Base-by-base conservation (phyloP, 495 filamentous ascomycete species). In the Lichina pygmaea region DNA sequence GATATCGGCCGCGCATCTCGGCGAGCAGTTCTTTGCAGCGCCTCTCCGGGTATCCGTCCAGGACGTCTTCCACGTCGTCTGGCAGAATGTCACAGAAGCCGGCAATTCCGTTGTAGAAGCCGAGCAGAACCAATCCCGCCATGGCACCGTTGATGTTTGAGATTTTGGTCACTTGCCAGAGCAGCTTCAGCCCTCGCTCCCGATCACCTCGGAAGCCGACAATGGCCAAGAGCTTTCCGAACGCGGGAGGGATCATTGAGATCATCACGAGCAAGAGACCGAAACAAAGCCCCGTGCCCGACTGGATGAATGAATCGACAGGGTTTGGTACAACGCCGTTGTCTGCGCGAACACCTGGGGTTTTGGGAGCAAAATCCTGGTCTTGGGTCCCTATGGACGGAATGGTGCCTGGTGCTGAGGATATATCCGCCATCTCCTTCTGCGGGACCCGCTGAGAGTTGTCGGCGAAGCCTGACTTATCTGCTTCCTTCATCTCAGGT, bases 141-240 rank as follows among this genome's bases (percentile, higher is more conserved):
- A 94, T 77, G 31, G 82, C 86, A 31, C 89, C 89, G 53, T 93
- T 85, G 56, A 95, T 69, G 53, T 92, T 93, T 50, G 73, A 65
- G 54, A 81, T 84, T 52, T 78, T 84, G 50, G 79, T 79, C 11
- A 83, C 78, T 58, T 86, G 81, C 89, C 91, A 97, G 8, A 97
- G 73, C 73, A 93, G 78, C 15, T 67, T 60, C 10, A 93, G 57
- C 3, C 85, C 91, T 17, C 76, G 67, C 46, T 86, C 78, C 42
- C 84, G 77, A 57, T 97, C 86, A 11, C 89, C 89, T 51, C 71
- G 75, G 57, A 95, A 94, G 10, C 91, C 91, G 40, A 94, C 82
- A 45, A 94, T 77, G 48, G 72, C 78, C 16, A 95, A 68, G 5
- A 95, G 67, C 47, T 72, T 79, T 45, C 69, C 72, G 57, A 97